phyloP scores from a whole-genome alignment of 768 basidiomycete genomes.

The Pisolithus sp. region DNA sequence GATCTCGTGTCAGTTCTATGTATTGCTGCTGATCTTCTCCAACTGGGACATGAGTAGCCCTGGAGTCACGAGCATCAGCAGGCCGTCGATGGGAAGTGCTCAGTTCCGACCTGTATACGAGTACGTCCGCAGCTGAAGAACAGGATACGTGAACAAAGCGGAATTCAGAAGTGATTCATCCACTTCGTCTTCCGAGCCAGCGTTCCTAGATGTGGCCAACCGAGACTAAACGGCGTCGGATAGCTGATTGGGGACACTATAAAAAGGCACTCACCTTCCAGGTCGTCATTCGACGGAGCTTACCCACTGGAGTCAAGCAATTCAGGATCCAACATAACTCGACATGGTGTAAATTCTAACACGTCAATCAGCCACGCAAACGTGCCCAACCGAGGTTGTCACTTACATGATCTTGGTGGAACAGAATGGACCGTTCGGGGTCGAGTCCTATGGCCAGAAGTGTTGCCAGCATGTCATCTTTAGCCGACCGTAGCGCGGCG shows the following conservation, averaged over 20 bases:
- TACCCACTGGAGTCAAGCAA: slow-evolving; percentile 78
- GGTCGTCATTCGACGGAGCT: slow-evolving; percentile 85
- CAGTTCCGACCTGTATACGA: slow-evolving; percentile 65
- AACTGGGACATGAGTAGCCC: slow-evolving; percentile 90
- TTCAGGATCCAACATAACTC: slow-evolving; percentile 89
- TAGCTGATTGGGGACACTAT: no score
- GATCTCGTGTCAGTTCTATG: slow-evolving; percentile 78
- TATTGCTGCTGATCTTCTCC: slow-evolving; percentile 97
- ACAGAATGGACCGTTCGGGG: slow-evolving; percentile 65
- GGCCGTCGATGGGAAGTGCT: not conserved
- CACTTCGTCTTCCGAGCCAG: slow-evolving; percentile 66
- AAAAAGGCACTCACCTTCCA: slow-evolving; percentile 67
- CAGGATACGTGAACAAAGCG: slow-evolving; percentile 88
- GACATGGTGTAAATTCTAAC: slow-evolving; percentile 73
- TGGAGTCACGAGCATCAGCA: slow-evolving; percentile 19
- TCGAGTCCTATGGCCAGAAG: slow-evolving; percentile 83
- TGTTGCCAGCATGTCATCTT: slow-evolving; percentile 73
- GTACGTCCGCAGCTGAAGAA: slow-evolving; percentile 91
- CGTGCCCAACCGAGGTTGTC: not conserved
- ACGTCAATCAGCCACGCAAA: not conserved
- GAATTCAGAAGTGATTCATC: slow-evolving; percentile 78
- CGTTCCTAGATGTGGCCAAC: slow-evolving; percentile 67
- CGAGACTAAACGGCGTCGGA: slow-evolving; percentile 47
- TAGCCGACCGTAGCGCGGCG: slow-evolving; percentile 47
- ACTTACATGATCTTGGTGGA: slow-evolving; percentile 85